phyloP scores from a whole-genome alignment of 345 rosid genomes.

The Aethionema arabicum region DNA sequence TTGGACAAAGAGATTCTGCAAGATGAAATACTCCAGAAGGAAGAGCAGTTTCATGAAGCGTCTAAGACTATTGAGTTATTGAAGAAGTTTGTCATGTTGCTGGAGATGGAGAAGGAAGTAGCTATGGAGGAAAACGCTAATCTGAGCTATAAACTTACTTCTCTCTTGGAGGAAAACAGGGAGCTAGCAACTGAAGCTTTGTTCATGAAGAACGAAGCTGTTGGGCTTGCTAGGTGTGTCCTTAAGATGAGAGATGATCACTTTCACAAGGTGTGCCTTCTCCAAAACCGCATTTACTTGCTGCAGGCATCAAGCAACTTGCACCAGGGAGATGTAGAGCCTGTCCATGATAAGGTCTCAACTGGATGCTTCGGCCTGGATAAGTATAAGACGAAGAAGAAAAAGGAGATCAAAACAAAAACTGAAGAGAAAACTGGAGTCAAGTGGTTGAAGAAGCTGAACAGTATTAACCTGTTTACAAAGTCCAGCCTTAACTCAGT shows the following conservation, averaged over 20 bases:
- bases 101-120: slow-evolving; percentile 68
- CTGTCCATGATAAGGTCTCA: slow-evolving; percentile 35
- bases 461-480: slow-evolving; percentile 26
- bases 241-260: slow-evolving; percentile 67
- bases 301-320: slow-evolving; percentile 43
- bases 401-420: slow-evolving; percentile 31
- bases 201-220: slow-evolving; percentile 59
- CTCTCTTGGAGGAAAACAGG: slow-evolving; percentile 53
- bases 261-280: slow-evolving; percentile 45
- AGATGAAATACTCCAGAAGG: slow-evolving; percentile 43
- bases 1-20: slow-evolving; percentile 52
- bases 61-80: slow-evolving; percentile 53
- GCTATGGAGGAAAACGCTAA: slow-evolving; percentile 54
- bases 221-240: slow-evolving; percentile 56
- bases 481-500: slow-evolving; percentile 33
- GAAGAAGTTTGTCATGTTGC: slow-evolving; percentile 58
- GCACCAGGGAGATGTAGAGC: slow-evolving; percentile 40
- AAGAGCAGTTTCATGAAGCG: slow-evolving; percentile 40
- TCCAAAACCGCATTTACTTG: slow-evolving; percentile 42
- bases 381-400: slow-evolving; percentile 48
- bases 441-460: slow-evolving; percentile 38
- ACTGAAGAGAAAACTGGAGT: slow-evolving; percentile 34
- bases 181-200: slow-evolving; percentile 50
- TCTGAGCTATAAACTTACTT: slow-evolving; percentile 45
- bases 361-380: slow-evolving; percentile 47